Conservation (phyloP, 257 asterid genomes). For the Primulina tabacum region DNA sequence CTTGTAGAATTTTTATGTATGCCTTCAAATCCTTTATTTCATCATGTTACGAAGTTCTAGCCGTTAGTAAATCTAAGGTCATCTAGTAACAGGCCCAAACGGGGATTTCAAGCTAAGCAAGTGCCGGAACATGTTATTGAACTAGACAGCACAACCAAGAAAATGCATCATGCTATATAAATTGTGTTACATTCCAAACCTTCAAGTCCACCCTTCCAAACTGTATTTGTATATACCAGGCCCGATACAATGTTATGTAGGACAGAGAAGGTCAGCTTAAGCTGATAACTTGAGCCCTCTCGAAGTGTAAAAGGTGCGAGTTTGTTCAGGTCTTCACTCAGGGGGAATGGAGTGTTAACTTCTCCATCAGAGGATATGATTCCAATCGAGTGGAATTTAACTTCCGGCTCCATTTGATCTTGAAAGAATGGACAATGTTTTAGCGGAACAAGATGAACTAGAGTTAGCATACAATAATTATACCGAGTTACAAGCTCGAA, state of each 20-base stretch:
- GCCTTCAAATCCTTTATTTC: neutral
- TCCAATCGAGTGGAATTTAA: slow-evolving; percentile 62
- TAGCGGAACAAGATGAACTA: slow-evolving; percentile 2
- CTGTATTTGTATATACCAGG: slow-evolving; percentile 64
- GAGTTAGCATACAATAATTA: neutral
- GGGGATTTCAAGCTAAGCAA: too few relatives aligned
- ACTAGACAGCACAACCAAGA: neutral
- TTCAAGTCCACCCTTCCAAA: slow-evolving; percentile 68
- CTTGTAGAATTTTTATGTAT: neutral
- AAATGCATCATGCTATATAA: neutral
- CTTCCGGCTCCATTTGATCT: slow-evolving; percentile 74
- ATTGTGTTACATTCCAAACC: slow-evolving; percentile 35
- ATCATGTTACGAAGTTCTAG: neutral
- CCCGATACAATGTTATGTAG: slow-evolving; percentile 80
- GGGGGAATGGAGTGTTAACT: slow-evolving; percentile 59
- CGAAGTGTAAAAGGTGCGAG: slow-evolving; percentile 46
- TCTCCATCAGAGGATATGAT: slow-evolving; percentile 66
- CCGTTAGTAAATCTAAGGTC: neutral
- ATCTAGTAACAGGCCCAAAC: neutral
- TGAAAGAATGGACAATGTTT: slow-evolving; percentile 20
- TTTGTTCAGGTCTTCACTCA: slow-evolving; percentile 42
- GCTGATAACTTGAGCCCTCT: slow-evolving; percentile 65
- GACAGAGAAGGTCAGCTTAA: slow-evolving; percentile 67
- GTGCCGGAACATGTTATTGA: neutral
- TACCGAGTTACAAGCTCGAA: slow-evolving; percentile 5